Percentiles rank a stretch among this genome's conserved stretches.
Conservation (phyloP, 371 early-diverging fungal genomes). For the Syncephalastrum monosporum region DNA sequence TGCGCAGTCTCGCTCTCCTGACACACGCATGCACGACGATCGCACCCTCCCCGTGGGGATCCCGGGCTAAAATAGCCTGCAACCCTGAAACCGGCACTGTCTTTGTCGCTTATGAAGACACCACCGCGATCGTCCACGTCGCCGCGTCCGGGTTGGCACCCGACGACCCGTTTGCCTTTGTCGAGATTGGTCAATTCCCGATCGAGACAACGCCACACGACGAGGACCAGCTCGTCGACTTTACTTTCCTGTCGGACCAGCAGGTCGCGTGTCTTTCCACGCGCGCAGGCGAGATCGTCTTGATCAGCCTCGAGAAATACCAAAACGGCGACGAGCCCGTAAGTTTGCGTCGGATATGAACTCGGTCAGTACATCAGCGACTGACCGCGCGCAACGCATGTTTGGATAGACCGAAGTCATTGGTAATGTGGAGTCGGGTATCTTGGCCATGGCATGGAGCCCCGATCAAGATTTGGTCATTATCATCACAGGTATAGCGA, state of each 20-base stretch:
- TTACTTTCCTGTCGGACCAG: constrained; percentile 63
- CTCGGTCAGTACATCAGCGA: neutral
- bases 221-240: constrained; percentile 35
- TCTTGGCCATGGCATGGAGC: constrained; percentile 83
- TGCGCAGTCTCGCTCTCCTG: constrained; percentile 49
- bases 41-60: constrained; percentile 41
- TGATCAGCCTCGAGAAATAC: constrained; percentile 57
- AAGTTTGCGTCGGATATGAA: constrained; percentile 5
- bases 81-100: constrained; percentile 53
- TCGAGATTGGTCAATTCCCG: constrained; percentile 20
- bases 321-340: constrained; percentile 50
- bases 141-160: constrained; percentile 24
- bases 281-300: constrained; percentile 67
- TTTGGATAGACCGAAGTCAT: constrained; percentile 57
- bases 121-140: constrained; percentile 14
- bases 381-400: neutral
- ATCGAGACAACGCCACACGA: neutral
- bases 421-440: constrained; percentile 82
- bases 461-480: constrained; percentile 90
- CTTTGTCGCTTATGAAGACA: constrained; percentile 50
- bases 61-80: constrained; percentile 42
- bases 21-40: constrained; percentile 35
- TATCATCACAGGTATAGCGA: constrained; percentile 66
- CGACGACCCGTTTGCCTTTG: constrained; percentile 27
- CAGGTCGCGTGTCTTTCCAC: constrained; percentile 68